phyloP scores from a whole-genome alignment of 371 early-diverging fungal species.

The Saksenaea oblongispora region DNA sequence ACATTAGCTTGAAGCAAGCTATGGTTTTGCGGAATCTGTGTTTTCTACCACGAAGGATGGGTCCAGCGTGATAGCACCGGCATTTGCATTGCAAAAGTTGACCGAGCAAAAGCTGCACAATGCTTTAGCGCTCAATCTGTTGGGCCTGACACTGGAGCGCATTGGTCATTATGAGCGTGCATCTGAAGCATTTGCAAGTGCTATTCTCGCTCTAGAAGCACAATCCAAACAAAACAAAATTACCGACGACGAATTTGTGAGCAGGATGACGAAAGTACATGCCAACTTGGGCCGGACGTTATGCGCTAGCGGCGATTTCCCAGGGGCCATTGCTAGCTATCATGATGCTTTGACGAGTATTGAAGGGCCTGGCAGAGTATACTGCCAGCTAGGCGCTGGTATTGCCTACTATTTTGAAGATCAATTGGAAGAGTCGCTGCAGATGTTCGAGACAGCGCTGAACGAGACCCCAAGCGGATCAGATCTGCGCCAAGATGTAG shows the following conservation, averaged over 20 bases:
- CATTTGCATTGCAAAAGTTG: slow-evolving; percentile 75
- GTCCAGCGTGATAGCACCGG: slow-evolving; percentile 45
- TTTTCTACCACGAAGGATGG: slow-evolving; percentile 33
- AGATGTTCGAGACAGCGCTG: slow-evolving; percentile 74
- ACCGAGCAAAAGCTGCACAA: slow-evolving; percentile 67
- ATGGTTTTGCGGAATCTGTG: slow-evolving; percentile 67
- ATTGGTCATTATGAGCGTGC: slow-evolving; percentile 70
- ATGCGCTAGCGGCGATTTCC: slow-evolving; percentile 55
- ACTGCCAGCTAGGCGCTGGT: slow-evolving; percentile 70
- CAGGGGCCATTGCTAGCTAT: slow-evolving; percentile 52
- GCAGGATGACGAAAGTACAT: slow-evolving; percentile 41
- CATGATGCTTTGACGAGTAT: slow-evolving; percentile 30
- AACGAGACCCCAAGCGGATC: slow-evolving; percentile 50
- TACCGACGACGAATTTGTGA: slow-evolving; percentile 11
- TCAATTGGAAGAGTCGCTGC: slow-evolving; percentile 67
- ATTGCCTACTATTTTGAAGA: slow-evolving; percentile 76
- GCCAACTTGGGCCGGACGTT: slow-evolving; percentile 66
- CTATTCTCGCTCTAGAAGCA: slow-evolving; percentile 54
- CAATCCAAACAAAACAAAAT: slow-evolving; percentile 25
- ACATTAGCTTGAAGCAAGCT: slow-evolving; percentile 66
- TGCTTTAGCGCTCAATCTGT: slow-evolving; percentile 67
- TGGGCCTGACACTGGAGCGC: slow-evolving; percentile 78
- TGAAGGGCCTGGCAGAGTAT: slow-evolving; percentile 35
- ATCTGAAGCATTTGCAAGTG: slow-evolving; percentile 62
- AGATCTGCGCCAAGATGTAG: slow-evolving; percentile 60